Evolutionary conservation across 2,329 filamentous ascomycete genomes (phyloP).

Genomic region (Blastomyces emzantsi): DNA sequence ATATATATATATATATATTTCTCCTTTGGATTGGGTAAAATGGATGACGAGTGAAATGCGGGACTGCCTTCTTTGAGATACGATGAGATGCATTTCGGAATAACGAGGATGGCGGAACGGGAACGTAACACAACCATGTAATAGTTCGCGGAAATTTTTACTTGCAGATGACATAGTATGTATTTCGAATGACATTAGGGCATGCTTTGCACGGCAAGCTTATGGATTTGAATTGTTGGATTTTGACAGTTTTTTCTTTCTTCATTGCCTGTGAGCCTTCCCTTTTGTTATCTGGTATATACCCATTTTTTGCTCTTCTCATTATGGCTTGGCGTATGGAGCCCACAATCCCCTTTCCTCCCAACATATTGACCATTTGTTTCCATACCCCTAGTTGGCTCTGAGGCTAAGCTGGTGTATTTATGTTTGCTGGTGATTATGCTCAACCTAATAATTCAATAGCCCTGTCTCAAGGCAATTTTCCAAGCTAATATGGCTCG

Average conservation of each 20-base stretch:
- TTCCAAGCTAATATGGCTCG: not conserved
- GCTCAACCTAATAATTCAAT: not conserved
- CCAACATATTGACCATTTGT: not conserved
- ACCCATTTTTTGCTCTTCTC: not conserved
- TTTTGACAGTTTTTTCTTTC: not conserved
- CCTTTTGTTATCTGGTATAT: not conserved
- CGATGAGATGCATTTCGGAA: not conserved
- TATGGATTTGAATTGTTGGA: not conserved
- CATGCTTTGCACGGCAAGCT: not conserved
- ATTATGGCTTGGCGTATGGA: not conserved
- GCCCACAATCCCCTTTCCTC: no score
- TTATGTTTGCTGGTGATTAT: not conserved
- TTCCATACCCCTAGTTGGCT: not conserved
- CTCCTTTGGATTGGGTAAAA: no score
- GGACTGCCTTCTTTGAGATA: not conserved
- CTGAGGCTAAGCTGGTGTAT: no score
- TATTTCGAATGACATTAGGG: not conserved
- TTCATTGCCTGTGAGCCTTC: no score
- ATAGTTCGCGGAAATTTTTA: not conserved
- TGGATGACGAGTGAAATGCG: not conserved
- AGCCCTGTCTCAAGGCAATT: not conserved
- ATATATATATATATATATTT: not conserved
- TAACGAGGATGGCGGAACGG: not conserved
- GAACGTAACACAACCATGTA: not conserved
- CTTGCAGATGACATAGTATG: no score